A percentile compares a stretch with the other conserved stretches of the same genome.
These are phyloP conservation scores for Boletus rex-veris DNA, from an alignment of 768 basidiomycete genomes.

Conservation along the genomic window DNA sequence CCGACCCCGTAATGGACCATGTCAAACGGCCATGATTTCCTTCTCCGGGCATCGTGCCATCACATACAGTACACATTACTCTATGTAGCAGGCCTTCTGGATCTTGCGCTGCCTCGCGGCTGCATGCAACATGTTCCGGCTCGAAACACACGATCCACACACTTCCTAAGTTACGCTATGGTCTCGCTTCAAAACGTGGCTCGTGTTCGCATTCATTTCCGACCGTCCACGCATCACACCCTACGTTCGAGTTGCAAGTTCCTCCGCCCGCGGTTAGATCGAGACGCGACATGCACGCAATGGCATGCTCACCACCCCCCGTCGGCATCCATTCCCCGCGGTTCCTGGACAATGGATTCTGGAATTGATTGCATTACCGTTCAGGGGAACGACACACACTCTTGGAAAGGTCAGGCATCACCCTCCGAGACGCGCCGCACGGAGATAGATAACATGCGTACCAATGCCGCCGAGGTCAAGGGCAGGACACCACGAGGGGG, in stretches of 20 bases:
- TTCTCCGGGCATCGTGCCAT: conserved; percentile 14
- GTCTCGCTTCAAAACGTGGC: conserved; percentile 12
- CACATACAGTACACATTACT: conserved; percentile 9
- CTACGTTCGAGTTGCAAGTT: neutral
- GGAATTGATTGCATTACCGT: conserved; percentile 1
- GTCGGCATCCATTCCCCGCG: neutral
- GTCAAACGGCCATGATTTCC: conserved; percentile 16
- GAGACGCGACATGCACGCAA: neutral
- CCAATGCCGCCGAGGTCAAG: conserved; percentile 11
- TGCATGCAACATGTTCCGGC: conserved; percentile 26
- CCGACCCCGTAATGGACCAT: conserved; percentile 11
- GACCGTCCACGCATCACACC: conserved; percentile 7
- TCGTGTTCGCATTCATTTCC: conserved; percentile 22
- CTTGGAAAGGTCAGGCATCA: neutral
- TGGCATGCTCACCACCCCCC: conserved; percentile 5
- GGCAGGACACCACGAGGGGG: conserved; percentile 27
- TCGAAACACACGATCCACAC: conserved; percentile 26
- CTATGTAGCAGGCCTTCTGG: conserved; percentile 3
- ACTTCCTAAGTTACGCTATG: conserved; percentile 8
- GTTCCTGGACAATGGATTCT: conserved; percentile 2
- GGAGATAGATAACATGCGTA: conserved; percentile 13
- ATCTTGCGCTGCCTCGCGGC: conserved; percentile 21
- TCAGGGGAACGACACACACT: neutral
- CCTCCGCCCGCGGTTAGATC: conserved; percentile 5
- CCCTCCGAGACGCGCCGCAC: conserved; percentile 6